Evolutionary conservation across 148 eudicot genomes (phyloP).

Genomic region (Vaccinium macrocarpon): DNA sequence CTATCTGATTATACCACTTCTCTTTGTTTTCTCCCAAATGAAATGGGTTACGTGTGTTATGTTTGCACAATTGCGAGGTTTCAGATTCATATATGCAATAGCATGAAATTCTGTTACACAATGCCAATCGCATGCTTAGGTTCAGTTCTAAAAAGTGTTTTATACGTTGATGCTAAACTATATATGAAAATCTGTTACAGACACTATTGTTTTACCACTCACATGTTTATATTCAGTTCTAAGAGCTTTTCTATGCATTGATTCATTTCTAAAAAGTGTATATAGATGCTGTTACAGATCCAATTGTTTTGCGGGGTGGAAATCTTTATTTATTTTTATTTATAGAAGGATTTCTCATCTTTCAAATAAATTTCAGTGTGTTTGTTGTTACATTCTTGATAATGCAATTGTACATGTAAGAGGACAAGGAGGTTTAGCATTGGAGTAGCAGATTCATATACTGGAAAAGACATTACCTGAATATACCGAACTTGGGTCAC

Average conservation of each 20-base stretch:
- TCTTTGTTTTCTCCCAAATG: neutral
- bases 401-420: neutral
- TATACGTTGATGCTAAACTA: neutral
- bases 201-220: neutral
- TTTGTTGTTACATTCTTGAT: neutral
- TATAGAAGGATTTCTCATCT: neutral
- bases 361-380: neutral
- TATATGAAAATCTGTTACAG: neutral
- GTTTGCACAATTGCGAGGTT: neutral
- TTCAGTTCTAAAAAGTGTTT: neutral
- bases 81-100: neutral
- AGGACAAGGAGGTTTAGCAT: neutral
- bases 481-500: neutral
- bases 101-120: neutral
- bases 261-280: neutral
- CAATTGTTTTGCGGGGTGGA: no score
- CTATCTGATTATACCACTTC: conserved; percentile 7
- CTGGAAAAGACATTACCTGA: neutral
- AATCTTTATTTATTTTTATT: neutral
- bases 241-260: neutral
- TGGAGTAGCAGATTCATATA: neutral
- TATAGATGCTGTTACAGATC: neutral
- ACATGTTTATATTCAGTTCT: neutral
- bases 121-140: neutral
- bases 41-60: neutral